These are phyloP conservation scores for Escovopsis sp. DNA, from an alignment of 2,329 filamentous ascomycete species.

Conservation along the genomic window DNA sequence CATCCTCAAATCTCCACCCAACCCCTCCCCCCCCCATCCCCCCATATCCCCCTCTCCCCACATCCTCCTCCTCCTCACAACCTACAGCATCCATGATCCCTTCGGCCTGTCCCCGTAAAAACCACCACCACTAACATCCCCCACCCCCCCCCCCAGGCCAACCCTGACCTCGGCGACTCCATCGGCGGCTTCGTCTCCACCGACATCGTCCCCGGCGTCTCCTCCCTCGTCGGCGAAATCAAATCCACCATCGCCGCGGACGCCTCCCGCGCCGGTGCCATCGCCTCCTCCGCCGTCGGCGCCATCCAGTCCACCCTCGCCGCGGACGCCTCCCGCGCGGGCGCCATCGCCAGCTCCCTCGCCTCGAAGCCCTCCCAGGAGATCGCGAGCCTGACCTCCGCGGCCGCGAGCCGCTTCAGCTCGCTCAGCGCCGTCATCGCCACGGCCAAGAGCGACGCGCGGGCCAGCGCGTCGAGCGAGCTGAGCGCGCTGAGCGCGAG, in stretches of 20 bases:
- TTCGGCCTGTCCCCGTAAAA: no score
- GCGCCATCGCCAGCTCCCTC: constrained; percentile 3
- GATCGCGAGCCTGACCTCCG: background rate
- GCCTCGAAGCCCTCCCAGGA: background rate
- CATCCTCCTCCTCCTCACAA: no score
- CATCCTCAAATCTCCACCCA: no score
- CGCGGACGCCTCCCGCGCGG: constrained; percentile 5
- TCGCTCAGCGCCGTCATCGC: no score
- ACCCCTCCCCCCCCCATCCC: background rate
- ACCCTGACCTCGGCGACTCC: constrained; percentile 5
- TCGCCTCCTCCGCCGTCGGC: constrained; percentile 1
- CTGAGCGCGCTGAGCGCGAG: constrained; percentile 9
- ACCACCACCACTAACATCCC: constrained; percentile 2
- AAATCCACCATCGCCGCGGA: constrained; percentile 1
- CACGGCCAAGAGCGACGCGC: constrained; percentile 9
- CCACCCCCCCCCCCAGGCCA: constrained; percentile 5
- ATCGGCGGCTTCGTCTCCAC: constrained; percentile 5
- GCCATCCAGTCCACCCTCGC: background rate
- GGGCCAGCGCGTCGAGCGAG: constrained; percentile 11
- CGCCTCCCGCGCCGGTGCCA: constrained; percentile 3
- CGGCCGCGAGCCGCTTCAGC: no score
- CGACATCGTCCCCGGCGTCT: constrained; percentile 1
- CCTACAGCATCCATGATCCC: no score
- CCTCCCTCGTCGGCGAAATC: constrained; percentile 1
- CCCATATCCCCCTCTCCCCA: no score